Evolutionary conservation across 192 early-diverging fungal genomes (phyloP), one percentile per base, ranked within the genome.

Genomic region (Gryganskiella cystojenkinii): DNA sequence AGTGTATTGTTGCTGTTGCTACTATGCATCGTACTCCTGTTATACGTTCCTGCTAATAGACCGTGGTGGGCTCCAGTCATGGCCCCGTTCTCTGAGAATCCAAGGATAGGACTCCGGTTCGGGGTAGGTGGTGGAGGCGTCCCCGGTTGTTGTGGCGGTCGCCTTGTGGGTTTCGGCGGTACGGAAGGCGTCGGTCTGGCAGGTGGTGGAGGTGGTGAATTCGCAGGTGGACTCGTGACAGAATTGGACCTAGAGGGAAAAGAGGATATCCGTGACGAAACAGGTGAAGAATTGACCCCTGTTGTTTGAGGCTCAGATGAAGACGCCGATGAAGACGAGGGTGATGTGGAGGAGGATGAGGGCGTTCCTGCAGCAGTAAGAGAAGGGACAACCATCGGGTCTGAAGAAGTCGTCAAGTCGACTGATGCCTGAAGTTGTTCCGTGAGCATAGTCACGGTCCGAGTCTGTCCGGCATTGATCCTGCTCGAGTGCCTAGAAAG

Each of bases 101-200:
- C 74, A 14, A 78, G 27, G 37, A 72, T 44, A 34, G 76, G 67
- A 47, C 56, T 79, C 17, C 71, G 63, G 30, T 55, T 83, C n/a
- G n/a, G n/a, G 25, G 67, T 60, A 42, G 75, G 71, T 3, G 62
- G 50, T 0, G 69, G 55, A 2, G 78, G 54, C n/a, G 35, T 30
- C 14, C 61, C 22, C 9, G 78, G 70, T 25, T 37, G 63, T 33
- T 37, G 63, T 9, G 73, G 64, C 8, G 67, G 70, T 22, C 79
- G 71, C 33, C 84, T 64, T 5, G 75, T 79, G 3, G 86, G 86
- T 71, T 88, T 88, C 28, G 87, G 87, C 37, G 87, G 87, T 46
- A 88, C 49, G 35, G 84, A 72, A 1, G 84, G 84, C 3, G 75
- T 70, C 9, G 73, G 56, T 25, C 64, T 19, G 52, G 47, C 24